Base-by-base conservation (phyloP, 1,284 basidiomycete genomes). In the Cutaneotrichosporon cavernicola region DNA sequence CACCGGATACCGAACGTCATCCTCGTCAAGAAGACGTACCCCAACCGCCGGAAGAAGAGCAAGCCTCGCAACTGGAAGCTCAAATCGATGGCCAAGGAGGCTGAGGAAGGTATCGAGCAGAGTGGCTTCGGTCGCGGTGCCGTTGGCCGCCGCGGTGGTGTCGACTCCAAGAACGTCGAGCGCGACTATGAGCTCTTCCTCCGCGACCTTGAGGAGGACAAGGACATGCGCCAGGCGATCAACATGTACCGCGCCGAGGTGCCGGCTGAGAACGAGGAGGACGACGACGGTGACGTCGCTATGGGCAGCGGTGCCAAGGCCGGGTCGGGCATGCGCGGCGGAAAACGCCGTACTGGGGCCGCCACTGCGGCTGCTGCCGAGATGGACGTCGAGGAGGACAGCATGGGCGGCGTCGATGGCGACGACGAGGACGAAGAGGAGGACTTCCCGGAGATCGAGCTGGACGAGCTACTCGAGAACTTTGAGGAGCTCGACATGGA, bases 141-240 rank as follows among this genome's bases (percentile, higher is more conserved):
- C 5, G 87, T 97, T 46, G 94, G 94, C 1, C 84, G 93, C 58
- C 85, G 90, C 83, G 94, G 94, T 47, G 94, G 94, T 51, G 83
- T 93, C 59, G 95, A 98, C 80, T 87, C 90, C 81, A 90, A 87
- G 83, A 94, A 94, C 83, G 92, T 98, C 66, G 94, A 98, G 77
- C 88, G 92, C 76, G 96, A 98, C 77, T 99, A 98, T 79, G 96
- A 98, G 82, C 73, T 92, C 67, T 99, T 99, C 87, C 83, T 99
- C 81, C 86, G 91, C 59, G 95, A 98, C 73, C 81, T 99, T 63
- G 96, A 98, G 81, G 96, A 99, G 80, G 96, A 99, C 82, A 89
- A 90, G 58, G 96, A 98, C 84, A 84, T 98, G 84, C 87, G 96
- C 59, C 85, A 86, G 18, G 88, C 87, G 18, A 89, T 99, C 74